Percentiles rank a stretch among this genome's conserved stretches.
Conservation (phyloP, 495 filamentous ascomycete species). For the Aspergillus baeticus region DNA sequence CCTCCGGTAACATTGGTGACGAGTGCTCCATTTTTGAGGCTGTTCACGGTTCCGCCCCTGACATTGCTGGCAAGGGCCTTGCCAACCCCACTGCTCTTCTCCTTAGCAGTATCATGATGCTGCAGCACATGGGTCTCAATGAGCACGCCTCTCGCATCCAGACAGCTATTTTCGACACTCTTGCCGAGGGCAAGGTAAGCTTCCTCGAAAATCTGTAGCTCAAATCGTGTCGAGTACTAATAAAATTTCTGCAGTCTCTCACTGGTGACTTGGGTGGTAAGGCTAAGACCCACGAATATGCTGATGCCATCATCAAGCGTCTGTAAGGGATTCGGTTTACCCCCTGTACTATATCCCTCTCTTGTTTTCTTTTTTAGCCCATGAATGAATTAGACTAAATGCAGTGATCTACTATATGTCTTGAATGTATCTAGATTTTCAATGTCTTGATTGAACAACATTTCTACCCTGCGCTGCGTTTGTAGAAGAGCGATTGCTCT, state of each 20-base stretch:
- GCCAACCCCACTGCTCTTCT: constrained; percentile 95
- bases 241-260: constrained; percentile 50
- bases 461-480: too few relatives aligned
- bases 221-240: constrained; percentile 14
- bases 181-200: constrained; percentile 87
- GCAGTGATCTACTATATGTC: constrained; percentile 45
- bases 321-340: constrained; percentile 56
- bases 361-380: constrained; percentile 36
- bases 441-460: constrained; percentile 3
- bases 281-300: constrained; percentile 88
- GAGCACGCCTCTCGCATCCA: constrained; percentile 86
- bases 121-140: constrained; percentile 94
- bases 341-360: constrained; percentile 41
- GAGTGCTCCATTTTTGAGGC: constrained; percentile 99
- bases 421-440: constrained; percentile 26
- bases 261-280: constrained; percentile 95
- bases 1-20: constrained; percentile 97
- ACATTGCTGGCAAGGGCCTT: constrained; percentile 93
- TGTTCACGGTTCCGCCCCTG: constrained; percentile 95
- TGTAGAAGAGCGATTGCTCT: too few relatives aligned
- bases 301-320: constrained; percentile 82
- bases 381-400: constrained; percentile 46
- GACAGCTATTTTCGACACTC: constrained; percentile 88
- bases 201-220: background rate
- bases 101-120: constrained; percentile 95